Percentiles rank a stretch among this genome's conserved stretches.
phyloP scores from a whole-genome alignment of 192 early-diverging fungal species.

The Coemansia asiatica region DNA sequence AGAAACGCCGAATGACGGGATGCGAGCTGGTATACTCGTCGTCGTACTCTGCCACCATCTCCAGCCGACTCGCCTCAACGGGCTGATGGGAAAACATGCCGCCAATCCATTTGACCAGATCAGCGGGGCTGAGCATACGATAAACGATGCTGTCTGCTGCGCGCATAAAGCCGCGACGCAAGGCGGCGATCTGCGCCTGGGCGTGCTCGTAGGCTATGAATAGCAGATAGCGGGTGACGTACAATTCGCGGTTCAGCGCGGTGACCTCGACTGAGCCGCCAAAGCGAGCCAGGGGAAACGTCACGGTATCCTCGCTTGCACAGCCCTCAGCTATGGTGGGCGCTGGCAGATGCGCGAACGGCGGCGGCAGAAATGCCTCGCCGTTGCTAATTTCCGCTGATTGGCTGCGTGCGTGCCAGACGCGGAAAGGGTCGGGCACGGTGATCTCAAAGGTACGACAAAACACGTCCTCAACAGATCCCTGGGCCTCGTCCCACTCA shows the following conservation, averaged over 20 bases:
- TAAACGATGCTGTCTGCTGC: constrained; percentile 54
- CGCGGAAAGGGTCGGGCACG: constrained; percentile 51
- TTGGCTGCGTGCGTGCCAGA: constrained; percentile 10
- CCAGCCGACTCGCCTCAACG: constrained; percentile 72
- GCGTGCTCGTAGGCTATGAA: constrained; percentile 68
- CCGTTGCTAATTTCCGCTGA: background rate
- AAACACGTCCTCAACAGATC: constrained; percentile 77
- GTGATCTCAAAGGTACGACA: constrained; percentile 83
- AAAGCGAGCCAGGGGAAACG: constrained; percentile 61
- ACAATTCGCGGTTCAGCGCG: constrained; percentile 68
- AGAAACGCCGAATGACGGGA: constrained; percentile 71
- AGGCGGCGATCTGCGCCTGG: constrained; percentile 65
- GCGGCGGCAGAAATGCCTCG: background rate
- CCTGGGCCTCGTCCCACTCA: constrained; percentile 71
- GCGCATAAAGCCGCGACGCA: constrained; percentile 73
- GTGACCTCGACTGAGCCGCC: constrained; percentile 76
- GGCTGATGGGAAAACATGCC: background rate
- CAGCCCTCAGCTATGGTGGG: background rate
- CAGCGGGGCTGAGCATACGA: constrained; percentile 58
- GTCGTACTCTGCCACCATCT: constrained; percentile 74
- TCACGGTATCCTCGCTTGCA: constrained; percentile 25
- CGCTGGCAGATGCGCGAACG: constrained; percentile 12
- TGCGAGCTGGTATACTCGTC: constrained; percentile 76
- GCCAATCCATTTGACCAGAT: constrained; percentile 75
- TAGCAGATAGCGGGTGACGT: constrained; percentile 69